Base-by-base conservation (phyloP, 345 rosid species). In the Diplotaxis tenuifolia region DNA sequence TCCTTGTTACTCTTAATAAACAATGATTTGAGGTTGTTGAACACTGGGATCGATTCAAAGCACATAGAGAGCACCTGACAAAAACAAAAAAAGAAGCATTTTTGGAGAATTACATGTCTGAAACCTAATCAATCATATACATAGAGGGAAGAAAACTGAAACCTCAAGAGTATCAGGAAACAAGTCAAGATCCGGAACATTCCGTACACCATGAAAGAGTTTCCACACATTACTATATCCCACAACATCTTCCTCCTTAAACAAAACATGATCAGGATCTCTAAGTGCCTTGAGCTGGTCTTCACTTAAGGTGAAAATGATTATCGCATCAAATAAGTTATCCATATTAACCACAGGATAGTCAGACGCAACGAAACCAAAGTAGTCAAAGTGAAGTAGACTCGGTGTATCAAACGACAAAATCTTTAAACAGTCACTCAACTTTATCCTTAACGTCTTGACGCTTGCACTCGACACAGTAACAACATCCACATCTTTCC, bases 1-100 rank as follows among this genome's bases (percentile, higher is more conserved):
- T 6, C 16, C 25, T 28, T 1, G 16, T 1, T 14, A 31, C 67
- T 59, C 49, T 14, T 8, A 18, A 70, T 19, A 19, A 0, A 3
- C 29, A 70, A 40, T 40, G n/a, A 0, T 20, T 70, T 70, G 45
- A 70, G 66, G 74, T 70, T 70, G n/a, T 70, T 70, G 67, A 59
- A 70, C 9, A 70, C 74, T 2, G 49, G 74, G 12, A 70, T 11
- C 1, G 47, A 28, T 20, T 70, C 9, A 45, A 3, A n/a, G 52
- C 18, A 45, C 19, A 1, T 2, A 28, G 65, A 59, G 45, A 70
- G 74, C 32, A 59, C 31, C 67, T 70, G 58, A 15, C 32, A 12
- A 11, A 2, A 55, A 54, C 10, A 21, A 22, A 29, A 31, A 31
- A 8, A 4, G 10, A 36, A 11, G 10, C 42, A 36, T 4, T 29